These are phyloP conservation scores for Hericium erinaceus DNA, from an alignment of 768 basidiomycete species.

Conservation along the genomic window DNA sequence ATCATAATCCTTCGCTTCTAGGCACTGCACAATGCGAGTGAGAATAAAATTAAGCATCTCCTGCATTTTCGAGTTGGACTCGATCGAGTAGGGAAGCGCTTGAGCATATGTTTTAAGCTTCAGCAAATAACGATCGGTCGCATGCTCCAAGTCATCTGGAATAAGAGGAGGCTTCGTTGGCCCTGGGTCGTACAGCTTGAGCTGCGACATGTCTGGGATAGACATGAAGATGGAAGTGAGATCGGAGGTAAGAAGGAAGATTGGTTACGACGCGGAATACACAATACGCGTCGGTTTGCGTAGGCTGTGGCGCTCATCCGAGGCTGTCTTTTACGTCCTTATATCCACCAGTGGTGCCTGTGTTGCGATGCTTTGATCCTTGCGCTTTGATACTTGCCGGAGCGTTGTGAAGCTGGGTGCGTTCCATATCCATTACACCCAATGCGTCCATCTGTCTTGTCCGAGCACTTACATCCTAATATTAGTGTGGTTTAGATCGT, in stretches of 20 bases:
- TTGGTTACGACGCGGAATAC: background rate
- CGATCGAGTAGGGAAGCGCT: slow-evolving; percentile 69
- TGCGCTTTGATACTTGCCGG: too few relatives aligned
- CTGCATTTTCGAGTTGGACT: slow-evolving; percentile 69
- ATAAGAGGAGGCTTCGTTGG: slow-evolving; percentile 14
- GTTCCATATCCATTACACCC: too few relatives aligned
- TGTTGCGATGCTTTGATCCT: background rate
- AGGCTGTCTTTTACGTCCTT: background rate
- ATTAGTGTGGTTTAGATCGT: too few relatives aligned
- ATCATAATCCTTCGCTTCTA: slow-evolving; percentile 77
- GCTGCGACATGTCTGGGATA: slow-evolving; percentile 1
- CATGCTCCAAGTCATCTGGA: slow-evolving; percentile 23
- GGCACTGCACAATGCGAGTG: slow-evolving; percentile 57
- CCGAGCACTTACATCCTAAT: too few relatives aligned
- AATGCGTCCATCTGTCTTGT: too few relatives aligned
- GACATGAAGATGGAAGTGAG: background rate
- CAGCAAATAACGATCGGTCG: slow-evolving; percentile 39
- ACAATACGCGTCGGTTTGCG: background rate
- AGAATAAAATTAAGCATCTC: slow-evolving; percentile 66
- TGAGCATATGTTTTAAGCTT: slow-evolving; percentile 56
- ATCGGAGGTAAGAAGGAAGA: background rate
- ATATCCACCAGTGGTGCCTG: background rate
- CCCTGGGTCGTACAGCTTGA: slow-evolving; percentile 25
- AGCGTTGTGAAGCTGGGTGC: too few relatives aligned
- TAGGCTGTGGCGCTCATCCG: background rate